A percentile compares a stretch with the other conserved stretches of the same genome.
Evolutionary conservation across 345 rosid species (phyloP).

Genomic region (Adansonia digitata): DNA sequence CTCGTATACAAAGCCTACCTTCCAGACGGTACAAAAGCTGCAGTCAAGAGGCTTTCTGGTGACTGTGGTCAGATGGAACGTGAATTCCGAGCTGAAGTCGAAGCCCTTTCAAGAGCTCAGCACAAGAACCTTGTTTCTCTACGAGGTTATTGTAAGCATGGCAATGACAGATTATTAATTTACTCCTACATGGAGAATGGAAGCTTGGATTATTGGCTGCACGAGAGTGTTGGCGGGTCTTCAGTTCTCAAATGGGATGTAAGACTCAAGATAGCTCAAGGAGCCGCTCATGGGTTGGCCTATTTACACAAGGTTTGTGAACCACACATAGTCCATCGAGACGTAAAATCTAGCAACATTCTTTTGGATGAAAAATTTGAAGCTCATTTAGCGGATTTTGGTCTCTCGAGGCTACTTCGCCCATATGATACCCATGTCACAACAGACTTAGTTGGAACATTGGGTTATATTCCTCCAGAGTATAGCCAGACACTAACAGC

Average conservation of each 20-base stretch:
- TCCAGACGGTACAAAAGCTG: slow-evolving; percentile 73
- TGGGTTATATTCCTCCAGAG: slow-evolving; percentile 96
- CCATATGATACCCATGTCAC: slow-evolving; percentile 94
- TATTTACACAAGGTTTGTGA: slow-evolving; percentile 83
- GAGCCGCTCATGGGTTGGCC: slow-evolving; percentile 75
- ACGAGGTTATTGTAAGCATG: slow-evolving; percentile 82
- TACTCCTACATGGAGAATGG: slow-evolving; percentile 98
- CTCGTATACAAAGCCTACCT: slow-evolving; percentile 83
- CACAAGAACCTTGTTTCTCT: slow-evolving; percentile 94
- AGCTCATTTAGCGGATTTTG: slow-evolving; percentile 96
- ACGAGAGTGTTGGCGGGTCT: slow-evolving; percentile 59
- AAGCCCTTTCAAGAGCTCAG: slow-evolving; percentile 90
- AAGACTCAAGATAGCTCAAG: slow-evolving; percentile 82
- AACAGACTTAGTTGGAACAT: slow-evolving; percentile 90
- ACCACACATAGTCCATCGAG: slow-evolving; percentile 82
- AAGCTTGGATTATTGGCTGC: slow-evolving; percentile 97
- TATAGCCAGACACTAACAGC: slow-evolving; percentile 83
- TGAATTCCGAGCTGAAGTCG: slow-evolving; percentile 92
- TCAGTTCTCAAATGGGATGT: slow-evolving; percentile 57
- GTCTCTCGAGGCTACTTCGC: slow-evolving; percentile 81
- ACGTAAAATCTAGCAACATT: slow-evolving; percentile 87
- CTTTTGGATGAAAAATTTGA: slow-evolving; percentile 73
- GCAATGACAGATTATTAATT: slow-evolving; percentile 62
- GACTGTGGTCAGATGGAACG: slow-evolving; percentile 97
- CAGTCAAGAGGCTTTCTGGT: slow-evolving; percentile 86